These are phyloP conservation scores for Claviceps africana DNA, from an alignment of 2,329 filamentous ascomycete species.

Conservation along the genomic window DNA sequence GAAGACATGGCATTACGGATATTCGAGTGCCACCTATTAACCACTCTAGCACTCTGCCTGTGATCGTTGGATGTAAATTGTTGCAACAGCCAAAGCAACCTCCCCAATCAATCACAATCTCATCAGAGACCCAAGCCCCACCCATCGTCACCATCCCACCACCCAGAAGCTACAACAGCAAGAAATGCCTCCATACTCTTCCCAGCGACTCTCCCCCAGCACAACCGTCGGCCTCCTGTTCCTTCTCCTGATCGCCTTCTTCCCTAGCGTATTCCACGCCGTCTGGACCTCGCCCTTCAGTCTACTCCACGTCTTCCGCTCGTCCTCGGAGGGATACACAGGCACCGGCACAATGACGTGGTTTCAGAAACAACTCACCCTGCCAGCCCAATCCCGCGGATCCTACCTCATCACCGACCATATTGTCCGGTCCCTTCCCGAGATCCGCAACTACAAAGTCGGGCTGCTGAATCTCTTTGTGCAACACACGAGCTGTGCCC, in stretches of 20 bases:
- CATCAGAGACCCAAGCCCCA: background rate
- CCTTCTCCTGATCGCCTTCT: conserved; percentile 37
- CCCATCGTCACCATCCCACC: conserved; percentile 4
- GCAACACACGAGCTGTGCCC: conserved; percentile 85
- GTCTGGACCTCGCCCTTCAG: conserved; percentile 35
- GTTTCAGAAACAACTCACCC: conserved; percentile 72
- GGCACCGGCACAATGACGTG: conserved; percentile 45
- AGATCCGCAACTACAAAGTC: conserved; percentile 71
- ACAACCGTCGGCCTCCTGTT: conserved; percentile 32
- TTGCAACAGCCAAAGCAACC: background rate
- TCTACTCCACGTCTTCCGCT: conserved; percentile 22
- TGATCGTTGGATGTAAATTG: background rate
- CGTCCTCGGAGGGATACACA: conserved; percentile 17
- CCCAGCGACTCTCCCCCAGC: conserved; percentile 19
- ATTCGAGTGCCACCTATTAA: conserved; percentile 9
- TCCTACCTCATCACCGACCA: conserved; percentile 80
- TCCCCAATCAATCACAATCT: background rate
- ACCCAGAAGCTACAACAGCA: background rate
- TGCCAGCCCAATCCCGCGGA: conserved; percentile 64
- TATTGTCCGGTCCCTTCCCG: conserved; percentile 57
- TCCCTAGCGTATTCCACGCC: conserved; percentile 38
- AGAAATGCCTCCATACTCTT: conserved; percentile 4
- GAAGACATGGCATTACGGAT: conserved; percentile 11
- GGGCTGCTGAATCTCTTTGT: conserved; percentile 81
- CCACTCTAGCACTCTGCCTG: conserved; percentile 11